Evolutionary conservation across 2,329 filamentous ascomycete genomes (phyloP).

Genomic region (Nannizziopsis barbatae): DNA sequence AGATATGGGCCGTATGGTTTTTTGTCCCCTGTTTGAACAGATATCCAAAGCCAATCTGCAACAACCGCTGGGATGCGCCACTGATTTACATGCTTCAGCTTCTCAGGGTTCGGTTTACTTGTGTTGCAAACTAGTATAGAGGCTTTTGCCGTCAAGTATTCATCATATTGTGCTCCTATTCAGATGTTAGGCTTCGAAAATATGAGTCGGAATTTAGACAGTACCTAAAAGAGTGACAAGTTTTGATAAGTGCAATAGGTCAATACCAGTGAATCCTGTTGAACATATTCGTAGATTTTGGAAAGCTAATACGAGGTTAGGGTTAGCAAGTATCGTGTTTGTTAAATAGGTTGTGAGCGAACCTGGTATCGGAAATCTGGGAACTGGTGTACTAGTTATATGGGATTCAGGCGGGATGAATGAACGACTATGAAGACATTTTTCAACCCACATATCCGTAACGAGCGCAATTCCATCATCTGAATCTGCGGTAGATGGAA

Average conservation of each 20-base stretch:
- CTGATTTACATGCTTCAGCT: conserved; percentile 62
- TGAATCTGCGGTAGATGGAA: conserved; percentile 32
- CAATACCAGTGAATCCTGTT: conserved; percentile 71
- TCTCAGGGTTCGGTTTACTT: conserved; percentile 48
- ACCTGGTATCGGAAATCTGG: conserved; percentile 54
- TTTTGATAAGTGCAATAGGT: conserved; percentile 74
- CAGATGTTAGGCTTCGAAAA: conserved; percentile 17
- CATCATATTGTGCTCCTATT: conserved; percentile 62
- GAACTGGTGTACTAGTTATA: conserved; percentile 66
- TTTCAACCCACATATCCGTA: conserved; percentile 90
- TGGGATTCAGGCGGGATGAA: conserved; percentile 59
- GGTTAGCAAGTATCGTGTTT: background rate
- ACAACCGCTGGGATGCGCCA: conserved; percentile 73
- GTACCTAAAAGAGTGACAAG: conserved; percentile 59
- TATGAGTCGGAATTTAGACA: background rate
- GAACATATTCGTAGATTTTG: conserved; percentile 61
- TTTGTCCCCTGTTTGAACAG: conserved; percentile 47
- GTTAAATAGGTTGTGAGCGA: conserved; percentile 10
- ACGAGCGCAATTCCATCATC: conserved; percentile 43
- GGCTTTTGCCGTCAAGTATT: conserved; percentile 59
- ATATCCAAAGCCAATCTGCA: conserved; percentile 75
- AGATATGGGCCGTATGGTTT: conserved; percentile 40
- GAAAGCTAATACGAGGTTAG: conserved; percentile 43
- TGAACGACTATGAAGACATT: conserved; percentile 65
- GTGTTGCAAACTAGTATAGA: conserved; percentile 65